A percentile compares a stretch with the other conserved stretches of the same genome.
Conservation (phyloP, 192 early-diverging fungal genomes). For the Endogone sp. region DNA sequence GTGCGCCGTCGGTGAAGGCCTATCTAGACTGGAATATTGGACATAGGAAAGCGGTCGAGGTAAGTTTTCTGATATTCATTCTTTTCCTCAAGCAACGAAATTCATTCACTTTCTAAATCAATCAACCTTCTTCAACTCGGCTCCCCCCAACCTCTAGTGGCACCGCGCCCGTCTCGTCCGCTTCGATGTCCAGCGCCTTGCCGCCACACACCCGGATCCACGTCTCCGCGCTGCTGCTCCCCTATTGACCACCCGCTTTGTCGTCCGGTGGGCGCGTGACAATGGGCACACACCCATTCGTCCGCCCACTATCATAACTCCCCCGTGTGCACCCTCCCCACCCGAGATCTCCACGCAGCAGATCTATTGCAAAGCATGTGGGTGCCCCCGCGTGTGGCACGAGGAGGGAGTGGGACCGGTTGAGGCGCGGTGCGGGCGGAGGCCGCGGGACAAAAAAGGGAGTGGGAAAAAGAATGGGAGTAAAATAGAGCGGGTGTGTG, state of each 20-base stretch:
- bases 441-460: no score
- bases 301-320: background rate
- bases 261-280: constrained; percentile 42
- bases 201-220: constrained; percentile 8
- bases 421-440: no score
- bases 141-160: constrained; percentile 26
- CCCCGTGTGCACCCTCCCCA: background rate
- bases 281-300: constrained; percentile 32
- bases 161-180: constrained; percentile 37
- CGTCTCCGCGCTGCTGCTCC: constrained; percentile 16
- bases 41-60: constrained; percentile 46
- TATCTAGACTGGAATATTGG: constrained; percentile 43
- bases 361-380: constrained; percentile 37
- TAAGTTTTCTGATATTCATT: constrained; percentile 6
- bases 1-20: constrained; percentile 21
- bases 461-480: background rate
- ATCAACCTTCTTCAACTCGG: background rate
- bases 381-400: constrained; percentile 20
- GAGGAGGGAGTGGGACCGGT: background rate
- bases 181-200: constrained; percentile 20
- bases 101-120: no score
- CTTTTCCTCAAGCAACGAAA: no score
- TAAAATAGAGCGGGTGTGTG: background rate
- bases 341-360: background rate
- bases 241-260: constrained; percentile 33